A percentile compares a stretch with the other conserved stretches of the same genome.
Evolutionary conservation across 2,329 filamentous ascomycete species (phyloP).

Genomic region (Tolypocladium tropicale): DNA sequence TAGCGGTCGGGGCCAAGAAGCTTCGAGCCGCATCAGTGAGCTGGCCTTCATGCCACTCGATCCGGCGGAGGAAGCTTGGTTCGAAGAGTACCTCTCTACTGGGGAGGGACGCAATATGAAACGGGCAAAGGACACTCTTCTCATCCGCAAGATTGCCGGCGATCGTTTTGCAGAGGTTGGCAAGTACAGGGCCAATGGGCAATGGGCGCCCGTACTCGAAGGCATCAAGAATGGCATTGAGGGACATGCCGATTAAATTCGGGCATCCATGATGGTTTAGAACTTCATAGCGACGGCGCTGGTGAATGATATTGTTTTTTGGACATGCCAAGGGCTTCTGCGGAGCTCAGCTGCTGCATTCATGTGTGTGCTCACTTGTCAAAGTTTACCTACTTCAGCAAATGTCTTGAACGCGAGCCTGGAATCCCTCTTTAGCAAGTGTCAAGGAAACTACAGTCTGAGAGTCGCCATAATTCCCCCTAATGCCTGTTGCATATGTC

Average conservation of each 20-base stretch:
- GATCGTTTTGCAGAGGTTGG: conserved; percentile 44
- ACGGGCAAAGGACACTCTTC: conserved; percentile 60
- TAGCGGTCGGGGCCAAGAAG: conserved; percentile 22
- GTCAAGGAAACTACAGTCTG: no score
- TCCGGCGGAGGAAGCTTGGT: conserved; percentile 60
- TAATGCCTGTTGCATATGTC: no score
- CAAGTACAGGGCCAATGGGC: conserved; percentile 30
- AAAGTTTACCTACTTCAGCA: no score
- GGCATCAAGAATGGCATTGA: conserved; percentile 37
- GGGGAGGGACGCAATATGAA: conserved; percentile 55
- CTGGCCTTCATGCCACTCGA: conserved; percentile 66
- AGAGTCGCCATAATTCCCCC: no score
- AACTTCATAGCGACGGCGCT: conserved; percentile 4
- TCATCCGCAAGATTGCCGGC: conserved; percentile 62
- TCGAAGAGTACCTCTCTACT: conserved; percentile 55
- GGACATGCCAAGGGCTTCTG: neutral
- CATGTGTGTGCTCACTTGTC: neutral
- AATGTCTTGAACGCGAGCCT: no score
- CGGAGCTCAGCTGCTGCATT: neutral
- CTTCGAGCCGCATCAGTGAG: conserved; percentile 51
- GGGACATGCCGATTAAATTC: conserved; percentile 17
- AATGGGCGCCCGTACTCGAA: conserved; percentile 40
- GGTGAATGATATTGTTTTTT: neutral
- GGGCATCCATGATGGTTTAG: neutral
- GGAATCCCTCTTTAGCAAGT: no score